A percentile compares a stretch with the other conserved stretches of the same genome.
phyloP scores from a whole-genome alignment of 352 stramenopile genomes.

The Pythium folliculosum region DNA sequence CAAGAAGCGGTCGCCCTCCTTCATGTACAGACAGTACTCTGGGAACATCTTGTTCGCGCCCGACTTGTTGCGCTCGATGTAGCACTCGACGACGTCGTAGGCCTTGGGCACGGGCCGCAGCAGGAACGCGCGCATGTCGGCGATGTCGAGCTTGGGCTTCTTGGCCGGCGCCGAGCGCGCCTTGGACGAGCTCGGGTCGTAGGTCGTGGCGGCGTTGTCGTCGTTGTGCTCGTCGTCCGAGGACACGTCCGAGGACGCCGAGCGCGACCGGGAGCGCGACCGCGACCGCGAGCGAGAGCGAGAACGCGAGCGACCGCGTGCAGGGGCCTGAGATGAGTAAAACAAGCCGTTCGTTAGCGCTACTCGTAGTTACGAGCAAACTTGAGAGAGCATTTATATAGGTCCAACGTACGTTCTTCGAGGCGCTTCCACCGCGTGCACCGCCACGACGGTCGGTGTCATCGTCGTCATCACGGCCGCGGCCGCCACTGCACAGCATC shows the following conservation, averaged over 20 bases:
- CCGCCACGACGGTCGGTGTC: slow-evolving; percentile 45
- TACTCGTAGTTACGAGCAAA: no score
- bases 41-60: slow-evolving; percentile 94
- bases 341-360: neutral
- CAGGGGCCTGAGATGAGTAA: neutral
- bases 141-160: slow-evolving; percentile 83
- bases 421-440: slow-evolving; percentile 29
- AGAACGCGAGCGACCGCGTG: slow-evolving; percentile 35
- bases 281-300: slow-evolving; percentile 51
- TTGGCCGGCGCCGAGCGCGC: slow-evolving; percentile 39
- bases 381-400: neutral
- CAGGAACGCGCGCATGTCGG: slow-evolving; percentile 79
- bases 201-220: slow-evolving; percentile 58
- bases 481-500: slow-evolving; percentile 4
- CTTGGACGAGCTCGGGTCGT: slow-evolving; percentile 48
- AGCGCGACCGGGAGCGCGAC: slow-evolving; percentile 52
- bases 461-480: slow-evolving; percentile 61
- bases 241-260: slow-evolving; percentile 59
- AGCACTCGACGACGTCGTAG: slow-evolving; percentile 93
- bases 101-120: slow-evolving; percentile 83
- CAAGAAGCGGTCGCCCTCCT: slow-evolving; percentile 96
- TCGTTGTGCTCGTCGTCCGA: slow-evolving; percentile 70
- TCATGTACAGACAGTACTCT: slow-evolving; percentile 91
- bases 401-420: slow-evolving; percentile 43
- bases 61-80: slow-evolving; percentile 92